phyloP scores from a whole-genome alignment of 2,329 filamentous ascomycete species.

The Phaeosphaeria sp. region DNA sequence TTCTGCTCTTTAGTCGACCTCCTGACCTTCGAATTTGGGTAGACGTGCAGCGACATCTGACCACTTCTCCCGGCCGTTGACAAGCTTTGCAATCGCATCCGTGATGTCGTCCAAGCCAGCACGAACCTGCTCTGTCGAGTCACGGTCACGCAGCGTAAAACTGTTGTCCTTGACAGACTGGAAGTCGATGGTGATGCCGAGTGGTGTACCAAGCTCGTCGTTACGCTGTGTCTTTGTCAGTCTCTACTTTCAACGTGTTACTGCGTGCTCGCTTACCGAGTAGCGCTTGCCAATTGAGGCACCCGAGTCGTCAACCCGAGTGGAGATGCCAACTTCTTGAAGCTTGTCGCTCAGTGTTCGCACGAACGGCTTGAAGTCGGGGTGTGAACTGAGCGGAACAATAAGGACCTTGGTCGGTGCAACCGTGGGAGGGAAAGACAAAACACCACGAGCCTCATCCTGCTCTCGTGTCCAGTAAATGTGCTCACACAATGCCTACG shows the following conservation, averaged over 20 bases:
- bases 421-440: conserved; percentile 76
- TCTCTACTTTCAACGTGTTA: not conserved
- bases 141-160: conserved; percentile 84
- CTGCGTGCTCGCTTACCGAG: conserved; percentile 44
- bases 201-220: conserved; percentile 92
- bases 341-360: conserved; percentile 76
- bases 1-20: conserved; percentile 32
- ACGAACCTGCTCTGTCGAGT: conserved; percentile 89
- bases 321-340: conserved; percentile 77
- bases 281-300: conserved; percentile 93
- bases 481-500: conserved; percentile 90
- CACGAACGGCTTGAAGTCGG: conserved; percentile 80
- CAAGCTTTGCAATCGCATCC: conserved; percentile 70
- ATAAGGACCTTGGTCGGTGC: conserved; percentile 97
- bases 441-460: conserved; percentile 81
- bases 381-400: conserved; percentile 83
- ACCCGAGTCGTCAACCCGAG: conserved; percentile 86
- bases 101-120: conserved; percentile 81
- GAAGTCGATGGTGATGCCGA: conserved; percentile 95
- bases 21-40: conserved; percentile 74
- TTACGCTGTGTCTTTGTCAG: conserved; percentile 65
- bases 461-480: conserved; percentile 89
- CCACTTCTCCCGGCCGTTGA: conserved; percentile 70
- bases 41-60: conserved; percentile 76
- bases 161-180: conserved; percentile 88